Base-by-base conservation (phyloP, 2,329 filamentous ascomycete species). In the Apiospora koreana region DNA sequence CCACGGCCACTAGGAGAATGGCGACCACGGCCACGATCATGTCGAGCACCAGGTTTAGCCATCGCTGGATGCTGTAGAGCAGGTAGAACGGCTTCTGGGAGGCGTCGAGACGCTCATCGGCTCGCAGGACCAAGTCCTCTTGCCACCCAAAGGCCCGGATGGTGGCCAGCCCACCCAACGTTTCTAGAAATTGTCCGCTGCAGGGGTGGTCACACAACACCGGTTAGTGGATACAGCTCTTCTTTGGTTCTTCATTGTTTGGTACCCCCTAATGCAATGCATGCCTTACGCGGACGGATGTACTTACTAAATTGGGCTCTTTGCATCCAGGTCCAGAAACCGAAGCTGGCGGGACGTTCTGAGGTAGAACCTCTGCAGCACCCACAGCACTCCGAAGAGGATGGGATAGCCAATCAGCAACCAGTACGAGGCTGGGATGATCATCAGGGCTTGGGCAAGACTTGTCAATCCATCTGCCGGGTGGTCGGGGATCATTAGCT, bases 41-140 rank as follows among this genome's bases (percentile, higher is more conserved):
- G 23, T 71, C 69, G n/a, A 71, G 69, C 6, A 69, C 69, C 4
- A 71, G 58, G 25, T 42, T 43, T 9, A 71, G 62, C 67, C 69
- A 71, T 1, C 58, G 38, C 48, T 71, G 69, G 45, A 71, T 66
- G 54, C 54, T 54, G 23, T 58, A 65, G 18, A 71, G 31, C n/a
- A 68, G 21, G 67, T 69, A 69, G 38, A 64, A 65, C 4, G 69
- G 69, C 23, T 42, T 62, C 38, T 71, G 69, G 28, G 69, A 68
- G 3, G 41, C 67, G 38, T 69, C 69, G 1, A 71, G 67, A 12
- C 45, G 69, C 43, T 71, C 38, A 25, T 48, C 35, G 21, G 48
- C 41, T 25, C 42, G 35, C 9, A 42, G n/a, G 28, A 66, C 46
- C 54, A 69, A 68, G 25, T 64, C 31, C 6, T 35, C 45, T 28